phyloP scores from a whole-genome alignment of 495 filamentous ascomycete species.

The Amorphotheca resinae region DNA sequence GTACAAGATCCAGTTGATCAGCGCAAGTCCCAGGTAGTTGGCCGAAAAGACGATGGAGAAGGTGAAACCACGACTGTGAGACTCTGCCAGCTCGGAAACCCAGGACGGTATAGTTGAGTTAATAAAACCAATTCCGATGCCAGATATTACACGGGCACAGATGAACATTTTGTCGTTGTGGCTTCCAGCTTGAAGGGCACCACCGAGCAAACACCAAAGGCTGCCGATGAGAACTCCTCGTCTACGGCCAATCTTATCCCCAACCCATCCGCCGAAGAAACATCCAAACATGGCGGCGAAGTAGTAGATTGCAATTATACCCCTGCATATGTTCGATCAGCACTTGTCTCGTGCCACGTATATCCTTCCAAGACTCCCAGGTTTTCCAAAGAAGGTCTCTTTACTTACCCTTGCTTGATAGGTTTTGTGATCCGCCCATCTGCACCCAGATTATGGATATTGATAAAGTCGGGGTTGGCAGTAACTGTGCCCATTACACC shows the following conservation, averaged over 20 bases:
- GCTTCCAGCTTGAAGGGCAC: slow-evolving; percentile 36
- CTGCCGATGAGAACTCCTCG: slow-evolving; percentile 40
- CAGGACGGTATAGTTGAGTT: slow-evolving; percentile 24
- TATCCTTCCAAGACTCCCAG: no score
- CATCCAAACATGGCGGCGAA: slow-evolving; percentile 44
- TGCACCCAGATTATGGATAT: neutral
- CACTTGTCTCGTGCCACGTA: no score
- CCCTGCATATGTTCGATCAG: no score
- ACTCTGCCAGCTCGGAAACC: slow-evolving; percentile 34
- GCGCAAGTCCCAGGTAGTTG: slow-evolving; percentile 44
- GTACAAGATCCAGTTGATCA: slow-evolving; percentile 52
- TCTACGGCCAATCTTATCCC: slow-evolving; percentile 41
- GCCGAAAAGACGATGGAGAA: slow-evolving; percentile 41
- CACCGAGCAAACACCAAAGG: slow-evolving; percentile 39
- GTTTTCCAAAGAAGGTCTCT: no score
- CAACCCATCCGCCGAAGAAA: slow-evolving; percentile 44
- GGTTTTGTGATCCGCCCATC: neutral
- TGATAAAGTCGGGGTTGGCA: neutral
- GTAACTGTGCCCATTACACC: neutral
- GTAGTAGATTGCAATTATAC: slow-evolving; percentile 43
- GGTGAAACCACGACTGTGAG: slow-evolving; percentile 32
- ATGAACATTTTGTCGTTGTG: slow-evolving; percentile 41
- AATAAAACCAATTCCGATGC: slow-evolving; percentile 38
- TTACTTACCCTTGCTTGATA: neutral
- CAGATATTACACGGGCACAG: slow-evolving; percentile 40